phyloP scores from a whole-genome alignment of 108 stramenopile genomes.

The Cyclostephanos tholiformis region DNA sequence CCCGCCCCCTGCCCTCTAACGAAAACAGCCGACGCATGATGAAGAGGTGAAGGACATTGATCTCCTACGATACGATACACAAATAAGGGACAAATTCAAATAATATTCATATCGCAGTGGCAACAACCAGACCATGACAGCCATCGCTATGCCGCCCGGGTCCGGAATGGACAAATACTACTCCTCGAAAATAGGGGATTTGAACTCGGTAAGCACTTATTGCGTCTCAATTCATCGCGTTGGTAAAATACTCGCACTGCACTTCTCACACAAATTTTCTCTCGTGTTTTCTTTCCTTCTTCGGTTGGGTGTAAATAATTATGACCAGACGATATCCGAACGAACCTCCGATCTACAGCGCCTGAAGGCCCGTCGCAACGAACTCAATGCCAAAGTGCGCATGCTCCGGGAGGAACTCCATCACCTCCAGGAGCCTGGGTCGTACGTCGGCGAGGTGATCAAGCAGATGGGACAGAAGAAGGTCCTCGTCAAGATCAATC shows the following conservation, averaged over 20 bases:
- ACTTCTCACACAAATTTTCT: neutral
- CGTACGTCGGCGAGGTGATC: slow-evolving; percentile 99
- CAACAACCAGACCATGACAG: slow-evolving; percentile 23
- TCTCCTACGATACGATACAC: neutral
- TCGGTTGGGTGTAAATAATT: neutral
- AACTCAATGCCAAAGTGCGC: slow-evolving; percentile 95
- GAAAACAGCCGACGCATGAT: slow-evolving; percentile 1
- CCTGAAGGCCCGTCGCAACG: slow-evolving; percentile 97
- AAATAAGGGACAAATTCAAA: neutral
- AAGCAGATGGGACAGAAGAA: slow-evolving; percentile 99
- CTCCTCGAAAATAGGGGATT: slow-evolving; percentile 72
- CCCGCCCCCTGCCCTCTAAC: neutral
- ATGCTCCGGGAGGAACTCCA: slow-evolving; percentile 98
- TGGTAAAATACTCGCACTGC: neutral
- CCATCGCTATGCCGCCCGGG: slow-evolving; percentile 28
- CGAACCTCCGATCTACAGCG: slow-evolving; percentile 84
- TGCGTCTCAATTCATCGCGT: neutral
- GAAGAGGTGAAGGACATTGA: neutral
- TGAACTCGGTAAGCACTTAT: slow-evolving; percentile 61
- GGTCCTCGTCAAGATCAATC: slow-evolving; percentile 97
- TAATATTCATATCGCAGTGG: neutral
- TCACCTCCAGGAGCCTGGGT: slow-evolving; percentile 98
- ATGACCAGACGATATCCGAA: slow-evolving; percentile 73
- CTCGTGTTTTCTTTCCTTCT: neutral
- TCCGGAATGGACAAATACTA: slow-evolving; percentile 78